Percentiles rank a stretch among this genome's conserved stretches.
These are phyloP conservation scores for Schizophyllum commune DNA, from an alignment of 1,284 basidiomycete species.

Conservation along the genomic window DNA sequence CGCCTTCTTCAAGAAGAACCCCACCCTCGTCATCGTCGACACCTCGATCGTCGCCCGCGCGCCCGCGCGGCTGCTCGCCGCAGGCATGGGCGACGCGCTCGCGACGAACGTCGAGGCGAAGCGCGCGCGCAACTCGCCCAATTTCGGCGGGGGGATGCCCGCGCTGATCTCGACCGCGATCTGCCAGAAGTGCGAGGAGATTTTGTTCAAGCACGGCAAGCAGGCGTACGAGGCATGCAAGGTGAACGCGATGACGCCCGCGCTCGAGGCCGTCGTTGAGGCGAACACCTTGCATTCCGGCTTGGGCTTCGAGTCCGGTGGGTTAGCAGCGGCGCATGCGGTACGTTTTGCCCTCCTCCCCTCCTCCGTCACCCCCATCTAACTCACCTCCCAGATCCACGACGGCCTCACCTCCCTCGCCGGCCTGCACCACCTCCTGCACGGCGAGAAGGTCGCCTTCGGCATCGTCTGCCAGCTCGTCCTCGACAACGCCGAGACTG, in stretches of 20 bases:
- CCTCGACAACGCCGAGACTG: slow-evolving; percentile 18
- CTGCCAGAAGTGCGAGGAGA: slow-evolving; percentile 27
- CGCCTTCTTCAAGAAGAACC: slow-evolving; percentile 26
- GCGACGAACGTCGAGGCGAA: slow-evolving; percentile 28
- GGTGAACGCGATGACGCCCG: slow-evolving; percentile 24
- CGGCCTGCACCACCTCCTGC: slow-evolving; percentile 21
- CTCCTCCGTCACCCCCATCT: neutral
- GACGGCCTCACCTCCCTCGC: slow-evolving; percentile 26
- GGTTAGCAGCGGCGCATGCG: slow-evolving; percentile 26
- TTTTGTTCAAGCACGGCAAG: slow-evolving; percentile 26
- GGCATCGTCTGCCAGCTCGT: slow-evolving; percentile 26
- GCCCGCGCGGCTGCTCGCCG: slow-evolving; percentile 24
- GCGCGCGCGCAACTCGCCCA: slow-evolving; percentile 19
- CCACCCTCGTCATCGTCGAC: slow-evolving; percentile 26
- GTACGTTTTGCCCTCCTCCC: neutral
- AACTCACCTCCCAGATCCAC: slow-evolving; percentile 15
- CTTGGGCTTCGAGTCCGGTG: slow-evolving; percentile 27
- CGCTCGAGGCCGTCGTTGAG: slow-evolving; percentile 27
- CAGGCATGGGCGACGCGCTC: slow-evolving; percentile 28
- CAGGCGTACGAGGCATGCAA: slow-evolving; percentile 27
- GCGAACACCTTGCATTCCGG: slow-evolving; percentile 27
- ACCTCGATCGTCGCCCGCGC: slow-evolving; percentile 24
- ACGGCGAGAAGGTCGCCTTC: slow-evolving; percentile 27
- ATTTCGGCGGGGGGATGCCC: slow-evolving; percentile 26
- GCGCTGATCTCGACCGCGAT: slow-evolving; percentile 24